Base-by-base conservation (phyloP, 371 early-diverging fungal species). In the Astathelohania contejeani region DNA sequence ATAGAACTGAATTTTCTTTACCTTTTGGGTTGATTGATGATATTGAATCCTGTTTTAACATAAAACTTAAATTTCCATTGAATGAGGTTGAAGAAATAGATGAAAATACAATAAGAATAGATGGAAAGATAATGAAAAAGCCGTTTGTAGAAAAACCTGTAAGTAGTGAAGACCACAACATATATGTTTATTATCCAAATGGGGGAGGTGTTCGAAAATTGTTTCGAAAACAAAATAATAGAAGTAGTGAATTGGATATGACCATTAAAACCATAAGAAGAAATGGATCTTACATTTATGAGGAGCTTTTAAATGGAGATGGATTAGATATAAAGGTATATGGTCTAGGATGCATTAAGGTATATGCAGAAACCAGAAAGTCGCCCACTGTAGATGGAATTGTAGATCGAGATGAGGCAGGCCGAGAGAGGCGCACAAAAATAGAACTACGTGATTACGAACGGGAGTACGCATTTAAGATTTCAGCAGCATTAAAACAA, bases 101-200 rank as follows among this genome's bases (percentile, higher is more conserved):
- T 54, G 66, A 66, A 3, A 84, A 88, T 50, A 85, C 82, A 0
- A 79, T 92, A 49, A 56, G 74, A 38, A 76, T 85, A 1, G 83
- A 82, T 19, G 79, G 78, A 2, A 58, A 76, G 53, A 72, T 66
- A 18, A 68, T 94, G 23, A 66, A 65, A 42, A 92, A 91, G 68
- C 90, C 95, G 2, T 92, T 90, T 74, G 90, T 92, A 18, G 95
- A 95, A 63, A 95, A 95, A 66, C 95, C 95, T 0, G 84, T 84
- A 0, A 80, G 83, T 26, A 88, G 88, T 26, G 95, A 95, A 69
- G 81, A 92, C 67, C 95, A 94, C 72, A 90, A 91, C 67, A 86
- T 95, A 52, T 80, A 84, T 70, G 87, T 95, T 44, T 92, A 92
- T 75, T 92, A 86, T 71, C 76, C 77, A 38, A 91, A 89, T 19